A percentile compares a stretch with the other conserved stretches of the same genome.
phyloP scores from a whole-genome alignment of 2,329 filamentous ascomycete genomes.

The Gnomoniopsis sp. region DNA sequence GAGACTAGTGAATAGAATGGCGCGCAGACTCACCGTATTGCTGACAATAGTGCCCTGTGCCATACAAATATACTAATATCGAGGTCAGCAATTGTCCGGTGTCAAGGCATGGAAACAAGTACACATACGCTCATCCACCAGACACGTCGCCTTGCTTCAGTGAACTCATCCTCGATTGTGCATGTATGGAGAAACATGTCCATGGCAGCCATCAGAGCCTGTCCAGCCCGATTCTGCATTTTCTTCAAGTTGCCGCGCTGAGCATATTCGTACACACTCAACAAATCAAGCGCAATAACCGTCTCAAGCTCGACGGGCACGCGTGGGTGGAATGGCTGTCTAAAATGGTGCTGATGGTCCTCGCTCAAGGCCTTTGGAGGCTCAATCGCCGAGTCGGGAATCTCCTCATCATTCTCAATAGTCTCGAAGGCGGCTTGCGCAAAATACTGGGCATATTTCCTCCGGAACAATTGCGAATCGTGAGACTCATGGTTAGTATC shows the following conservation, averaged over 20 bases:
- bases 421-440: slow-evolving; percentile 45
- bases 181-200: slow-evolving; percentile 39
- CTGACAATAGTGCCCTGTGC: slow-evolving; percentile 50
- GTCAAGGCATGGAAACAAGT: background rate
- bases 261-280: slow-evolving; percentile 51
- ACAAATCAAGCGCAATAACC: slow-evolving; percentile 43
- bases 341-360: slow-evolving; percentile 26
- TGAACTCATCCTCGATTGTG: slow-evolving; percentile 35
- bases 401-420: slow-evolving; percentile 46
- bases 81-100: background rate
- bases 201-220: slow-evolving; percentile 45
- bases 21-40: slow-evolving; percentile 35
- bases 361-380: slow-evolving; percentile 42
- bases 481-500: slow-evolving; percentile 32
- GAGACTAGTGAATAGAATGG: background rate
- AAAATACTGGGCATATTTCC: slow-evolving; percentile 46
- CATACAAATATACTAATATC: slow-evolving; percentile 40
- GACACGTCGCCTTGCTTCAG: slow-evolving; percentile 42
- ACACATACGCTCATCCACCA: slow-evolving; percentile 51
- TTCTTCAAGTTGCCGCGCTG: slow-evolving; percentile 51
- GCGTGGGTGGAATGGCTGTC: slow-evolving; percentile 40
- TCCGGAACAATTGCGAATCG: slow-evolving; percentile 40
- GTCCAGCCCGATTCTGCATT: slow-evolving; percentile 45
- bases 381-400: slow-evolving; percentile 40
- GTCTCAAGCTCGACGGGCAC: slow-evolving; percentile 44